Evolutionary conservation across 2,329 filamentous ascomycete species (phyloP), one percentile per base, ranked within the genome.

Genomic region (Cucurbitaria berberidis): DNA sequence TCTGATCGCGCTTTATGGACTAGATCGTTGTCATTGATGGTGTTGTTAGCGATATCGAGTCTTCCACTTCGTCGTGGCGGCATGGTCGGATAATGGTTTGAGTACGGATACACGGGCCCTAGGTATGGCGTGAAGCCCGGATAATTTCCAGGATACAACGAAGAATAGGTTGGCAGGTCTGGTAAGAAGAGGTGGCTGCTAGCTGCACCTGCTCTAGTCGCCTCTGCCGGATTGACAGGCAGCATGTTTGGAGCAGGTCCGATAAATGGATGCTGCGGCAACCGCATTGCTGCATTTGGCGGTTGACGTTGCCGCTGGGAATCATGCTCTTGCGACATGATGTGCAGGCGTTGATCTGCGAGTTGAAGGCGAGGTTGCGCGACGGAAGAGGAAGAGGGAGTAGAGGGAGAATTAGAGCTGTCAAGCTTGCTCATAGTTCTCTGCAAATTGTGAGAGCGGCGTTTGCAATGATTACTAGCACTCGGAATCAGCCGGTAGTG

Each of bases 241-340:
- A 53, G 18, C 49, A 56, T 56, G 24, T 53, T 56, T 32, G 49
- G 36, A 18, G 48, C 16, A 49, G 41, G 36, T 6, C 1, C 35
- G 24, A 36, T 24, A 15, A 45, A 35, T 32, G 15, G n/a, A 18
- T 5, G 22, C n/a, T 42, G 32, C 41, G 42, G 44, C 8, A 21
- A 15, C 18, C 10, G n/a, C n/a, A n/a, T 11, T n/a, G 10, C 1
- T 32, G 41, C 16, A 1, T n/a, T 16, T n/a, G 41, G 10, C 16
- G 35, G 26, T 10, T 13, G 34, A 29, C 15, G 27, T 22, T 44
- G 43, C 38, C 29, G 18, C 34, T 30, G 44, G 4, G 19, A 21
- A 1, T 3, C 15, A 1, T 24, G 30, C 18, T 45, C 36, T 46
- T 51, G 36, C 19, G 42, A n/a, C 24, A 22, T 32, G 15, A 11